Evolutionary conservation across 1,139 yeast genomes (phyloP), one percentile per base, ranked within the genome.

Genomic region (Protomyces inundatus): DNA sequence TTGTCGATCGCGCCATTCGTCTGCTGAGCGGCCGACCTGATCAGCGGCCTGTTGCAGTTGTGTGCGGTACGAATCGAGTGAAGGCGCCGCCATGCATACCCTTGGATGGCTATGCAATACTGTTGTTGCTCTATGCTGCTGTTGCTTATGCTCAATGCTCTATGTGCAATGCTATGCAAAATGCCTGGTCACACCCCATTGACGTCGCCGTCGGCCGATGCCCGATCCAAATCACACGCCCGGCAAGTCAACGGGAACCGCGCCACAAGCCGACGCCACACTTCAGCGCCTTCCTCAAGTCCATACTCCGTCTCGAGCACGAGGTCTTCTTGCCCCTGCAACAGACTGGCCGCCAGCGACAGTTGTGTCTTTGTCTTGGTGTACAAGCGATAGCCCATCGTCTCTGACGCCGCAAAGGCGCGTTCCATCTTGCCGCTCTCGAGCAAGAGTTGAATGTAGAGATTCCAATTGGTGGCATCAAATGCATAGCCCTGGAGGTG

Each of bases 381-480:
- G 30, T 42, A 42, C 32, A 42, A 5, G 6, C 48, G 33, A 4
- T 9, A 5, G 10, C 16, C 30, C 48, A 14, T 14, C 6, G 48
- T 42, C 23, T 42, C 48, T 6, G 32, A 9, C 6, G 48, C 48
- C 23, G 23, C 48, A 42, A 42, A 55, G 9, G 54, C 60, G 0
- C 42, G 51, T 33, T 58, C 62, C 4, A 58, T 42, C 34, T 58
- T 36, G 53, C 62, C 62, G 3, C 23, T 42, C 7, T 16, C 45
- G 34, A 58, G 33, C 32, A 51, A 56, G 7, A 51, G 37, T 23
- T 48, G 62, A 16, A 58, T 52, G 36, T 45, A 58, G 16, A 51
- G 56, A 42, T 58, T 58, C 62, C 62, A 58, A 35, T 58, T 58
- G 23, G 45, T 35, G 6, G 36, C 45, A 14, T 58, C 62, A 42